These are phyloP conservation scores for Arthrobotrys sphaeroides DNA, from an alignment of 2,329 filamentous ascomycete species.

Conservation along the genomic window DNA sequence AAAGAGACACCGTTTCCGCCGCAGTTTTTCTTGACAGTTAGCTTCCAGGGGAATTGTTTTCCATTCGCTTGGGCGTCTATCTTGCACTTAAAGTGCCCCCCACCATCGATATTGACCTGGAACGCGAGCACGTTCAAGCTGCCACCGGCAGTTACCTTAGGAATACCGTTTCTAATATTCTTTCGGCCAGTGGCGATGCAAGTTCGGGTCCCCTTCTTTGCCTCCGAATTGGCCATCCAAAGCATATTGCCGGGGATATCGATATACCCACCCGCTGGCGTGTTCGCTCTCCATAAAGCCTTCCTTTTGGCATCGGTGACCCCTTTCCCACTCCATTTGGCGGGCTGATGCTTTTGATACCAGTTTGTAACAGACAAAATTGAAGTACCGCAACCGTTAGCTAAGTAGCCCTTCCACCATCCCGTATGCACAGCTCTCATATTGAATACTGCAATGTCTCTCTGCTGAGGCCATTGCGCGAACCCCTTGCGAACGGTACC, in stretches of 20 bases:
- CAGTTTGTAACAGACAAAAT: not conserved
- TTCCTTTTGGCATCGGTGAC: not conserved
- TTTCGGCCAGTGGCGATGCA: not conserved
- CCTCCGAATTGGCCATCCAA: not conserved
- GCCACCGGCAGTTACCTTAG: not conserved
- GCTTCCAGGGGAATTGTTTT: not conserved
- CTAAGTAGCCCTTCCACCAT: not conserved
- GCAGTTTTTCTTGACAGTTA: not conserved
- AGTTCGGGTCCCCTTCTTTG: not conserved
- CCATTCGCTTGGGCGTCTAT: not conserved
- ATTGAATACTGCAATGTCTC: constrained; percentile 7
- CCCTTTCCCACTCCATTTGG: not conserved
- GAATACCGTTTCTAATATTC: not conserved
- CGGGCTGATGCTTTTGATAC: not conserved
- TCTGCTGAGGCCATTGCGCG: not conserved
- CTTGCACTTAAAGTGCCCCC: not conserved
- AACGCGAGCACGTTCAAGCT: not conserved
- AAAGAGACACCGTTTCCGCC: not conserved
- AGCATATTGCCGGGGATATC: not conserved
- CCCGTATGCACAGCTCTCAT: not conserved
- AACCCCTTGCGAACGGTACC: not conserved
- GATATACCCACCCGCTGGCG: not conserved
- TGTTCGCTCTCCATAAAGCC: not conserved
- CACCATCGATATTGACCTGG: not conserved
- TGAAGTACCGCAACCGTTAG: not conserved